phyloP scores from a whole-genome alignment of 2,329 filamentous ascomycete genomes.

The Pezicula carpinea region DNA sequence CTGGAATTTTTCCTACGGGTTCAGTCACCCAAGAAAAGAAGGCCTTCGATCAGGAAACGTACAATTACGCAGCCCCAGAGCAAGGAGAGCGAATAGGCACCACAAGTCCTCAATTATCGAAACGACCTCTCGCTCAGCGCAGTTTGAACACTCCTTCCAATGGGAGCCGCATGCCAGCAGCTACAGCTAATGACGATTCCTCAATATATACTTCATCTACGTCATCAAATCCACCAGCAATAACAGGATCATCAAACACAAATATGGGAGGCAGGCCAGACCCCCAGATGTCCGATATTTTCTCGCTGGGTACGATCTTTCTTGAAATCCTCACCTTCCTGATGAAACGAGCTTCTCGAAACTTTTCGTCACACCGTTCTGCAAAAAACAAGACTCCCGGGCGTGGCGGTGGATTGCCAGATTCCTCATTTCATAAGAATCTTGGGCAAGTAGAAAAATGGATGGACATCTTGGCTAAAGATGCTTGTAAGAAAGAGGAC shows the following conservation, averaged over 20 bases:
- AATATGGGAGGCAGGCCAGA: conserved; percentile 34
- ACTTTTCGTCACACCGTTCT: conserved; percentile 63
- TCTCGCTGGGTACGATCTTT: conserved; percentile 68
- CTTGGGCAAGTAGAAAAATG: conserved; percentile 63
- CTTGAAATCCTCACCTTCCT: conserved; percentile 67
- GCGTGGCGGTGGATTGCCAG: conserved; percentile 51
- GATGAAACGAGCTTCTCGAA: conserved; percentile 60
- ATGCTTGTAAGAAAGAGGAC: conserved; percentile 44
- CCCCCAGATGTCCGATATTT: conserved; percentile 62
- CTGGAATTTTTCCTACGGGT: conserved; percentile 42
- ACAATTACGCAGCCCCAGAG: conserved; percentile 72
- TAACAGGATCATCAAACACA: background rate
- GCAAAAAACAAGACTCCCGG: conserved; percentile 53
- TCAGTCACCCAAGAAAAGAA: conserved; percentile 38
- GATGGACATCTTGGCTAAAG: conserved; percentile 57
- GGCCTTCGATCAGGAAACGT: conserved; percentile 62
- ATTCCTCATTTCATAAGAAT: conserved; percentile 70
- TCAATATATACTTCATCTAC: conserved; percentile 21
- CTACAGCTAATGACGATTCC: conserved; percentile 16
- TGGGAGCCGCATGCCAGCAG: background rate
- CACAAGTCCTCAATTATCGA: conserved; percentile 1
- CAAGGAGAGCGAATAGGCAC: conserved; percentile 24
- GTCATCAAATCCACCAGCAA: conserved; percentile 7
- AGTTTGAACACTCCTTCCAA: background rate
- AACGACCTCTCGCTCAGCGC: conserved; percentile 11